phyloP scores from a whole-genome alignment of 192 early-diverging fungal species.

The Geranomyces michiganensis region DNA sequence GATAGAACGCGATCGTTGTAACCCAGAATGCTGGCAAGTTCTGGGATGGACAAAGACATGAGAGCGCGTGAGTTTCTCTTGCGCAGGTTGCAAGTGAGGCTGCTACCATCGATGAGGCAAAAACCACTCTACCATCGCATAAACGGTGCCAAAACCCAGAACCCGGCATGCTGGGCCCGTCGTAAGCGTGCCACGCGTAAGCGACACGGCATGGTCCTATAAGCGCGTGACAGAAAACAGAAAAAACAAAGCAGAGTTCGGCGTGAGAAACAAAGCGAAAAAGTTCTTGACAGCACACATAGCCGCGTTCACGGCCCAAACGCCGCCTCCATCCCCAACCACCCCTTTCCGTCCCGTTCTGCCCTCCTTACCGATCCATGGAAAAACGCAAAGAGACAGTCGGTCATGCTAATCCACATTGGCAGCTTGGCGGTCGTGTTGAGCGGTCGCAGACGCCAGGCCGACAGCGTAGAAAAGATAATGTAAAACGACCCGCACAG shows the following conservation, averaged over 20 bases:
- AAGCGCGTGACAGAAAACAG: not conserved
- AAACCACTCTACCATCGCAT: constrained; percentile 28
- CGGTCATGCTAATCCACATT: constrained; percentile 16
- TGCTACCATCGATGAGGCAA: too few relatives aligned
- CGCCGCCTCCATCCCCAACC: too few relatives aligned
- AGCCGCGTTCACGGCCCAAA: too few relatives aligned
- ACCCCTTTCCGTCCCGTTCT: too few relatives aligned
- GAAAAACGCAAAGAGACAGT: constrained; percentile 15
- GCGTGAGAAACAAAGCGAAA: not conserved
- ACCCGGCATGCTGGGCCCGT: not conserved
- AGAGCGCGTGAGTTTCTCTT: too few relatives aligned
- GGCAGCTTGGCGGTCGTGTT: constrained; percentile 7
- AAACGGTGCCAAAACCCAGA: constrained; percentile 18
- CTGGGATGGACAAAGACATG: too few relatives aligned
- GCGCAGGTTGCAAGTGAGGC: too few relatives aligned
- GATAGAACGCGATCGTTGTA: constrained; percentile 16
- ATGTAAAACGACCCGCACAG: constrained; percentile 17
- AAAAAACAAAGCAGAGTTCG: not conserved
- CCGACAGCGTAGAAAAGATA: not conserved
- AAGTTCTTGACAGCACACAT: not conserved
- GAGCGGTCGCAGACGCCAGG: not conserved
- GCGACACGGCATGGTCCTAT: constrained; percentile 3
- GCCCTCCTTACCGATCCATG: constrained; percentile 8
- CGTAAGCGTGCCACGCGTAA: not conserved
- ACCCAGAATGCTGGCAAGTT: constrained; percentile 26